Evolutionary conservation across 1,284 basidiomycete species (phyloP).

Genomic region (Sanguinoderma infundibulare): DNA sequence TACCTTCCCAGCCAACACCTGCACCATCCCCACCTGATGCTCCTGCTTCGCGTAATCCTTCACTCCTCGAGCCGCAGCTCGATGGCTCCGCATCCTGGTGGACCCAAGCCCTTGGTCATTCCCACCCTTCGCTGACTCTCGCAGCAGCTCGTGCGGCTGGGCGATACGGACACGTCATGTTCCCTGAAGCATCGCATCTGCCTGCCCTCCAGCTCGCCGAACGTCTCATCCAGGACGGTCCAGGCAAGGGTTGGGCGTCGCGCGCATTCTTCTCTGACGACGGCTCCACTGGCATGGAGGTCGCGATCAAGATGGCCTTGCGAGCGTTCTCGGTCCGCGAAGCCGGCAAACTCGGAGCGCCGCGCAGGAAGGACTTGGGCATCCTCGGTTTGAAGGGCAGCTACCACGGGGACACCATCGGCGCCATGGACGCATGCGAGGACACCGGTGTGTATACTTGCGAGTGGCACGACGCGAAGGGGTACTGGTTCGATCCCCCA

Average conservation of each 20-base stretch:
- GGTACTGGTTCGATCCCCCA: constrained; percentile 94
- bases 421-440: constrained; percentile 94
- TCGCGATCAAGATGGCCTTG: constrained; percentile 95
- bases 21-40: constrained; percentile 17
- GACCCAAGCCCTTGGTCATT: constrained; percentile 94
- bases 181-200: constrained; percentile 86
- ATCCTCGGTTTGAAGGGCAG: constrained; percentile 91
- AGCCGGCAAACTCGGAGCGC: constrained; percentile 34
- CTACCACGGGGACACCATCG: constrained; percentile 98
- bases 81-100: constrained; percentile 98
- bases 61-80: constrained; percentile 73
- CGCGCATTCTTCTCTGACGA: constrained; percentile 95
- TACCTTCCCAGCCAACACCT: neutral
- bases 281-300: constrained; percentile 95
- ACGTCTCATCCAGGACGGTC: constrained; percentile 67
- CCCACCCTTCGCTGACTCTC: constrained; percentile 74
- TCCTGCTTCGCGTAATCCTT: constrained; percentile 18
- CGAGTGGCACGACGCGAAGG: constrained; percentile 95
- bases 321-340: constrained; percentile 68
- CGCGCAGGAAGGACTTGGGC: constrained; percentile 66
- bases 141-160: constrained; percentile 92
- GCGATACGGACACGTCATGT: constrained; percentile 96
- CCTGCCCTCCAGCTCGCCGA: constrained; percentile 87
- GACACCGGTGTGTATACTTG: constrained; percentile 89
- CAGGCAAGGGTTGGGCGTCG: constrained; percentile 88